Base-by-base conservation (phyloP, 2,329 filamentous ascomycete genomes). In the Aspergillus chevalieri region DNA sequence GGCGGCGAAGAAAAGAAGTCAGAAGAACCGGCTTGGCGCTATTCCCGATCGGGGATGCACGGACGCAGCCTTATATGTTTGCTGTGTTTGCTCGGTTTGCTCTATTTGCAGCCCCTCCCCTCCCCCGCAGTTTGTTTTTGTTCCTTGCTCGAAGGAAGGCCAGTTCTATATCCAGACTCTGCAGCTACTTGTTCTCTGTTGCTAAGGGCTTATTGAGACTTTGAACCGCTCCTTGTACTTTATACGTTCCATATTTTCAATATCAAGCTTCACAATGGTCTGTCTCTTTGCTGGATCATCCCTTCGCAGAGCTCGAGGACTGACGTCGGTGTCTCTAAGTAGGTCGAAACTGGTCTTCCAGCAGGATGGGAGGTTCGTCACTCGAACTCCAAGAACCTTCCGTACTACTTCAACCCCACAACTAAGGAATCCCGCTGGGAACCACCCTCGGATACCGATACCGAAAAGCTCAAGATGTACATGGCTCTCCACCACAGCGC, bases 311-410 rank as follows among this genome's bases (percentile, higher is more conserved):
- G 17, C 17, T 21, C 38, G 5, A 22, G 38, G 6, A 22, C 38
- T 41, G 38, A 41, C 17, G 38, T 21, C 17, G 38, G 15, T 36
- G 10, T 41, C 17, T 19, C 4, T 21, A 8, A 34, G 24, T 60
- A 86, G 83, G 74, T 80, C 65, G 86, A 90, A 49, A 84, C 86
- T 60, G 92, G 92, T 68, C 83, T 96, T 56, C 91, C 91, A 54
- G 71, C 83, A 45, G 83, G 84, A 70, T 96, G 92, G 91, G 93
- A 97, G 76, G 89, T 98, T 66, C 89, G 93, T 70, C 89, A 94
- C 76, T 95, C 89, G 71, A 95, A 96, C 78, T 95, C 89, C 72
- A 97, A 96, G 78, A 95, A 95, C 74, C 86, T 97, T 33, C 93
- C 93, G 34, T 98, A 98, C 79, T 98, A 97, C 78, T 97, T 96